These are phyloP conservation scores for Mucor saturninus DNA, from an alignment of 371 early-diverging fungal species.

Conservation along the genomic window DNA sequence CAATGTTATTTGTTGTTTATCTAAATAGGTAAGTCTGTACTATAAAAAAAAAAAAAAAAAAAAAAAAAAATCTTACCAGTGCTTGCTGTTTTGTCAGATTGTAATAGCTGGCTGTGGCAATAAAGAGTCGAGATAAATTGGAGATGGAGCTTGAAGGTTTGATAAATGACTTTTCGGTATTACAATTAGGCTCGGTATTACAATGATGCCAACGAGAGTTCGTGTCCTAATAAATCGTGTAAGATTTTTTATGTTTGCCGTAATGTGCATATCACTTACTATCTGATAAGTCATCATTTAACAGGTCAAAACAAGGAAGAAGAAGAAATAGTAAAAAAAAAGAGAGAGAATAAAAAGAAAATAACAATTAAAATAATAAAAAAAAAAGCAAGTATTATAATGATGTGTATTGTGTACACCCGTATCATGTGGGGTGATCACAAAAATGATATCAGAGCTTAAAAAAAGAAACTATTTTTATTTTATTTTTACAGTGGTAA, in stretches of 20 bases:
- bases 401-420: neutral
- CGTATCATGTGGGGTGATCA: too few species aligned
- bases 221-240: too few species aligned
- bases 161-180: neutral
- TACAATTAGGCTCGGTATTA: too few species aligned
- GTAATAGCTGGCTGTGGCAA: slow-evolving; percentile 31
- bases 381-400: neutral
- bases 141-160: slow-evolving; percentile 22
- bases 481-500: slow-evolving; percentile 25
- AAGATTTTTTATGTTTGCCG: neutral
- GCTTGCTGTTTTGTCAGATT: slow-evolving; percentile 38
- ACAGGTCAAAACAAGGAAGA: neutral
- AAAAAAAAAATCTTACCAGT: slow-evolving; percentile 14
- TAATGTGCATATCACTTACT: neutral
- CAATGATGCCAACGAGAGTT: too few species aligned
- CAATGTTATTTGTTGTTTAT: slow-evolving; percentile 11
- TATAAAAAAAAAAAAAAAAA: neutral
- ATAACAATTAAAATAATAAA: neutral
- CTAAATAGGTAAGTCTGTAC: slow-evolving; percentile 10
- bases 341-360: neutral
- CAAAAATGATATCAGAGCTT: too few species aligned
- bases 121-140: slow-evolving; percentile 18
- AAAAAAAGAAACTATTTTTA: neutral
- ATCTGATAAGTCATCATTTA: neutral
- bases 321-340: neutral